A percentile compares a stretch with the other conserved stretches of the same genome.
Conservation (phyloP, 495 filamentous ascomycete species). For the Pseudoneurospora amorphoporcata region DNA sequence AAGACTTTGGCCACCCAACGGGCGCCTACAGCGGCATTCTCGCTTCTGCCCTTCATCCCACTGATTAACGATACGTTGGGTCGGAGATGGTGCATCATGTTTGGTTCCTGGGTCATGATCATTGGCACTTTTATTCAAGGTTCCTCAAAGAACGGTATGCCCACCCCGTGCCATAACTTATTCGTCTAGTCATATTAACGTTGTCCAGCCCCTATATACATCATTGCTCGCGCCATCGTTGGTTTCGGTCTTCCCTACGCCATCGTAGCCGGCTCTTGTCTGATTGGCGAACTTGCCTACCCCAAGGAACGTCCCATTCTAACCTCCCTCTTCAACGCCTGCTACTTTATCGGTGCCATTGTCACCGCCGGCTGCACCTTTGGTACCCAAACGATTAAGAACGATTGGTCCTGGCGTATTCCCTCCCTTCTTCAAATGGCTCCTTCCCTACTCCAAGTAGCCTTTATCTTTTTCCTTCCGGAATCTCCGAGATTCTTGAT, state of each 20-base stretch:
- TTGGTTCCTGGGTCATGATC: conserved; percentile 47
- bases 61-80: conserved; percentile 46
- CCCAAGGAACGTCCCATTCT: conserved; percentile 55
- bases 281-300: conserved; percentile 55
- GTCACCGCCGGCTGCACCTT: conserved; percentile 47
- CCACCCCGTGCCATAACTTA: too few relatives aligned
- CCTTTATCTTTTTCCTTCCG: conserved; percentile 46
- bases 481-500: conserved; percentile 52
- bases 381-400: conserved; percentile 45
- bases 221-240: conserved; percentile 51
- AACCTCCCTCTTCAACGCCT: conserved; percentile 57
- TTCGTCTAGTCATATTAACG: conserved; percentile 1
- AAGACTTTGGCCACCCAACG: conserved; percentile 31
- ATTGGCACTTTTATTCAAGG: conserved; percentile 48
- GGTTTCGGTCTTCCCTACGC: conserved; percentile 55
- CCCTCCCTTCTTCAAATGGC: conserved; percentile 48
- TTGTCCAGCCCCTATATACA: conserved; percentile 38
- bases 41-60: conserved; percentile 42
- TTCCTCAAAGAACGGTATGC: conserved; percentile 35
- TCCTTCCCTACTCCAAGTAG: conserved; percentile 46
- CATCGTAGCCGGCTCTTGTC: conserved; percentile 49
- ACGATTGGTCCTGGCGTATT: conserved; percentile 56
- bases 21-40: conserved; percentile 37
- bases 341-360: conserved; percentile 53
- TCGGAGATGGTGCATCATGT: conserved; percentile 47